Conservation (phyloP, 345 rosid species). For the Syzygium oleosum region DNA sequence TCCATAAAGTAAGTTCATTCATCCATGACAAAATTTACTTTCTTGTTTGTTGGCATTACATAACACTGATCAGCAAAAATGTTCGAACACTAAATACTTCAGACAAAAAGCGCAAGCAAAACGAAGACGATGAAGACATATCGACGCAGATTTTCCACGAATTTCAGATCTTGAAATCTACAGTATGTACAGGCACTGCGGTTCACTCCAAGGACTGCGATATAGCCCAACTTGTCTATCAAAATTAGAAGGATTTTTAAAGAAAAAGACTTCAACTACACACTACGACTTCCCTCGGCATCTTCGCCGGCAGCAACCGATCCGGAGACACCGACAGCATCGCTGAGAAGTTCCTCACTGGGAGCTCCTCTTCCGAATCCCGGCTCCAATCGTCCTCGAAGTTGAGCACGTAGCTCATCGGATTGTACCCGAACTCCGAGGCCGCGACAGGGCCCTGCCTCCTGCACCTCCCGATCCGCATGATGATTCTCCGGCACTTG, state of each 20-base stretch:
- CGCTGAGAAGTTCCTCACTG: slow-evolving; percentile 26
- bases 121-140: background rate
- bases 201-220: background rate
- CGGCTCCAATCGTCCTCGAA: slow-evolving; percentile 42
- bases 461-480: background rate
- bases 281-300: background rate
- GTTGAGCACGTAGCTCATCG: slow-evolving; percentile 63
- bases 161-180: background rate
- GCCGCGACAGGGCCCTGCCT: slow-evolving; percentile 8
- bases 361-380: slow-evolving; percentile 14
- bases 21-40: too few relatives aligned
- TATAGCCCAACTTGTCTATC: background rate
- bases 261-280: background rate
- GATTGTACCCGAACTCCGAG: slow-evolving; percentile 51
- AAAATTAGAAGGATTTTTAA: background rate
- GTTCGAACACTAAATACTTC: too few relatives aligned
- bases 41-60: background rate
- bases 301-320: background rate
- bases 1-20: background rate
- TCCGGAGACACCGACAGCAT: slow-evolving; percentile 53
- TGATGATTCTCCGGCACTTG: background rate
- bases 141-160: background rate
- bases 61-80: background rate
- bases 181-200: background rate
- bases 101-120: too few relatives aligned